Base-by-base conservation (phyloP, 768 basidiomycete species). In the Suillus cothurnatus region DNA sequence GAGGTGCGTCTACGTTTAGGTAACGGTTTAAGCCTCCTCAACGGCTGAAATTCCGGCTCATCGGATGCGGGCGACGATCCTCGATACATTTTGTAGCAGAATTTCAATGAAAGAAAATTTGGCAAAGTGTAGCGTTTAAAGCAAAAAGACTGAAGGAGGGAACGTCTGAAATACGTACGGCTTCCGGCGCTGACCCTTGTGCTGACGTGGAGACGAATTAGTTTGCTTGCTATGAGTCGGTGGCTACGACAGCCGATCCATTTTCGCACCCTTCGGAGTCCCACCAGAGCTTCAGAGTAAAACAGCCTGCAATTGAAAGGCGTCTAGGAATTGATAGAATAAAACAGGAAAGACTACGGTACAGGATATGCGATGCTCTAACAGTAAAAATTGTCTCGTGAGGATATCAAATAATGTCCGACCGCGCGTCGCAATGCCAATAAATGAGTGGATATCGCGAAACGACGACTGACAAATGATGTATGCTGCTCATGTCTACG, bases 11-110 rank as follows among this genome's bases (percentile, higher is more conserved):
- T 83, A 69, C 92, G 85, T 79, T 92, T 92, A 32, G 92, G 91
- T 49, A 92, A 82, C 47, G 92, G 92, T 73, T 92, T 93, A 71
- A 92, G 84, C 67, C 87, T 81, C 69, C 91, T 83, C 61, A 87
- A 78, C 45, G 84, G 75, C 50, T 86, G 85, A 73, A 88, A 85
- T 71, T 89, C 88, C 68, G 88, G 84, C 64, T 82, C 79, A 77
- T 90, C 89, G 79, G 88, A 88, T 68, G 86, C 79, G 61, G 88
- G 85, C 62, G 88, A 84, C 70, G 84, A 75, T 72, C 79, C 80
- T 69, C 82, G 80, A 75, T 86, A 83, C 87, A 88, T 88, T 61
- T 72, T 65, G 8, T 53, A 9, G 66, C 62, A 62, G 36, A 21
- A 58, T 41, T 23, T 62, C 62, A 49, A 28, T 45, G 32, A 64